A percentile compares a stretch with the other conserved stretches of the same genome.
These are phyloP conservation scores for Mortierella sp. DNA, from an alignment of 371 early-diverging fungal genomes.

Conservation along the genomic window DNA sequence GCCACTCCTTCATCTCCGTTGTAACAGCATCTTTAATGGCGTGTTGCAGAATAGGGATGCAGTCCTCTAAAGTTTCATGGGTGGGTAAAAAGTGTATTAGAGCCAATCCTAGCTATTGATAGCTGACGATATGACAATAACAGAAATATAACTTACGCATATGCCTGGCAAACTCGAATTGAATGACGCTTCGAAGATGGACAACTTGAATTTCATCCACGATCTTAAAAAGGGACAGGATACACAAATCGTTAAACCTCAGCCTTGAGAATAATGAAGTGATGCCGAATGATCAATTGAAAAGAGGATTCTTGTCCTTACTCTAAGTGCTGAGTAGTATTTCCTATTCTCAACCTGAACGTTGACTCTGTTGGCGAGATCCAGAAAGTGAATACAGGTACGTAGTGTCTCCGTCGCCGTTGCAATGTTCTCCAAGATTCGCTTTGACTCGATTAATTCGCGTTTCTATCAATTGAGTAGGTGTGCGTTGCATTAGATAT, in stretches of 20 bases:
- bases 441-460: constrained; percentile 88
- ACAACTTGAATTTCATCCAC: constrained; percentile 81
- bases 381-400: constrained; percentile 87
- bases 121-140: not conserved
- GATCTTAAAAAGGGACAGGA: constrained; percentile 58
- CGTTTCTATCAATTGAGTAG: constrained; percentile 78
- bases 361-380: constrained; percentile 89
- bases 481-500: not conserved
- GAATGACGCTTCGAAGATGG: constrained; percentile 75
- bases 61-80: constrained; percentile 64
- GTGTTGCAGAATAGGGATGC: constrained; percentile 88
- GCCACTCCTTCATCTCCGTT: constrained; percentile 93
- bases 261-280: too few relatives aligned
- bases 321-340: constrained; percentile 93
- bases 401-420: constrained; percentile 87
- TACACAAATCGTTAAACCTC: not conserved
- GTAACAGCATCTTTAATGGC: constrained; percentile 87
- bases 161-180: constrained; percentile 84
- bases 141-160: constrained; percentile 72
- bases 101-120: not conserved
- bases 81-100: not conserved
- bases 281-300: not conserved
- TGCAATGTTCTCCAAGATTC: constrained; percentile 90
- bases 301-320: constrained; percentile 32
- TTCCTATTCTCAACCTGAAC: constrained; percentile 83